Evolutionary conservation across 352 stramenopile species (phyloP).

Genomic region (Pythium brachiatum): DNA sequence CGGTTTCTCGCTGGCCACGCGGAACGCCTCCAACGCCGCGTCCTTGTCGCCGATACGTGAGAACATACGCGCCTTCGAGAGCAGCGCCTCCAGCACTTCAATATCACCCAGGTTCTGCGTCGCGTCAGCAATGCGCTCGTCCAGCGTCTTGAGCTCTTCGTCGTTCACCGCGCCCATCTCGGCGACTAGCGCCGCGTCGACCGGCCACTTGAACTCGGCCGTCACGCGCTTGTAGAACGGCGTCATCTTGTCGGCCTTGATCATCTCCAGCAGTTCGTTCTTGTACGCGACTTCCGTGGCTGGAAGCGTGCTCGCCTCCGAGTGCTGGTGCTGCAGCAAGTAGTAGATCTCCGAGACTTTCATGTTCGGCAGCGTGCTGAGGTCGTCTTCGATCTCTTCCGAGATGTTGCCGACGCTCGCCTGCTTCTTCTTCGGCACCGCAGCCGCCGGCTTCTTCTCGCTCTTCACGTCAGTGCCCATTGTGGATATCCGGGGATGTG

Average conservation of each 20-base stretch:
- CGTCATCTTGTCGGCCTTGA: conserved; percentile 66
- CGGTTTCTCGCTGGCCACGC: conserved; percentile 90
- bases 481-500: neutral
- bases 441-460: conserved; percentile 11
- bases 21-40: conserved; percentile 89
- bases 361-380: conserved; percentile 80
- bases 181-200: conserved; percentile 51
- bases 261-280: conserved; percentile 59
- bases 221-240: conserved; percentile 80
- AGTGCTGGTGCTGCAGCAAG: conserved; percentile 70
- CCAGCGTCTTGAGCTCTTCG: conserved; percentile 68
- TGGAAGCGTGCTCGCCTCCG: conserved; percentile 33
- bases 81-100: conserved; percentile 95
- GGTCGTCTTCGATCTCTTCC: conserved; percentile 83
- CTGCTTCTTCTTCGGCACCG: conserved; percentile 56
- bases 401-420: conserved; percentile 80
- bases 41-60: conserved; percentile 93
- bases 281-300: conserved; percentile 34
- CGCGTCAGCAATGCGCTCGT: conserved; percentile 90
- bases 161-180: conserved; percentile 67
- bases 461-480: conserved; percentile 25
- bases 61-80: conserved; percentile 93
- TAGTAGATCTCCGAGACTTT: conserved; percentile 70
- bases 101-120: conserved; percentile 97
- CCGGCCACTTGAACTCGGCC: conserved; percentile 63